A percentile compares a stretch with the other conserved stretches of the same genome.
Evolutionary conservation across 2,329 filamentous ascomycete species (phyloP).

Genomic region (Trichophyton equinum): DNA sequence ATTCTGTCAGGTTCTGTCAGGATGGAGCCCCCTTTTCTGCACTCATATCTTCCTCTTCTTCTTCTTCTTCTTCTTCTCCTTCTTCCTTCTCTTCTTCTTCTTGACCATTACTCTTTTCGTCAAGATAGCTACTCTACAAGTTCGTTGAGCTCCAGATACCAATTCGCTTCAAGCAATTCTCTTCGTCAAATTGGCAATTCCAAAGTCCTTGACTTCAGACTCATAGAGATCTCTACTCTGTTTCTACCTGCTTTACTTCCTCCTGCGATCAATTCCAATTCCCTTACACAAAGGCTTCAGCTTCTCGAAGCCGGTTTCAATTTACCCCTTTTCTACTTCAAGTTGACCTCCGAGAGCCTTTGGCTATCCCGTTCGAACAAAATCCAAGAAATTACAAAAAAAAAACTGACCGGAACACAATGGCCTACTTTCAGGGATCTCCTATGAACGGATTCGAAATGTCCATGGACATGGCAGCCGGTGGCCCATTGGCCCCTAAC

Average conservation of each 20-base stretch:
- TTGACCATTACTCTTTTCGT: not conserved
- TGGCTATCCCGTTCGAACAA: not conserved
- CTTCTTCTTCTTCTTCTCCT: not conserved
- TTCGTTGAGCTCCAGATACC: not conserved
- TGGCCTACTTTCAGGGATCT: not conserved
- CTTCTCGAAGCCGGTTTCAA: constrained; percentile 6
- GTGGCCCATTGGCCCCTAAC: not conserved
- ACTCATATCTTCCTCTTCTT: not conserved
- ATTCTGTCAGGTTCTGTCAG: not conserved
- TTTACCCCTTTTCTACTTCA: not conserved
- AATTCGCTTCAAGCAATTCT: not conserved
- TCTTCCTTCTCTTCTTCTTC: not conserved
- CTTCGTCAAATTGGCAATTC: not conserved
- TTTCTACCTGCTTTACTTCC: not conserved
- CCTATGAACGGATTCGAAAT: not conserved
- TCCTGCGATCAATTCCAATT: not conserved
- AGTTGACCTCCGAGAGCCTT: not conserved
- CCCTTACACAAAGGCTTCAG: not conserved
- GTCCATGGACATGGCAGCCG: not conserved
- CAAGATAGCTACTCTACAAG: not conserved
- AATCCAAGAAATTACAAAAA: not conserved
- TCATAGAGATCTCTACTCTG: not conserved
- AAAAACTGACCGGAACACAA: not conserved
- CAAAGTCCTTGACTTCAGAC: not conserved
- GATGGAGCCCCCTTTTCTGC: not conserved